Conservation (phyloP, 768 basidiomycete species). For the Russula ochroleuca region DNA sequence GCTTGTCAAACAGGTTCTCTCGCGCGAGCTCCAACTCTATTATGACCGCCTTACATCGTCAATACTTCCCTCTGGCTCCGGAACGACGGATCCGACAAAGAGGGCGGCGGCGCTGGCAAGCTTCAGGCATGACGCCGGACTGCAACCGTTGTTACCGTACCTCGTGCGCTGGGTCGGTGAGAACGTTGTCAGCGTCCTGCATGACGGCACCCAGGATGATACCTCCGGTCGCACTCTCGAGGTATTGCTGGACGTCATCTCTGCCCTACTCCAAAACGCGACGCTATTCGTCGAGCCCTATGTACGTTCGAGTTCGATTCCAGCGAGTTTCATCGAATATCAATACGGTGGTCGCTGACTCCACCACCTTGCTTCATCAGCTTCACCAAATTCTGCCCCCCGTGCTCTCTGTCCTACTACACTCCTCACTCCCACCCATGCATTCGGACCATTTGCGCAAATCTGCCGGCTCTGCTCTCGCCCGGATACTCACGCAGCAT, state of each 20-base stretch:
- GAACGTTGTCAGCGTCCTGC: constrained; percentile 65
- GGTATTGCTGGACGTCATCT: constrained; percentile 77
- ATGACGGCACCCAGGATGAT: constrained; percentile 48
- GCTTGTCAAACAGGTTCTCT: constrained; percentile 88
- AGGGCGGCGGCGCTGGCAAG: constrained; percentile 88
- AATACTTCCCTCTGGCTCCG: constrained; percentile 60
- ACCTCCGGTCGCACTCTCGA: constrained; percentile 69
- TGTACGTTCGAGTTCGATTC: constrained; percentile 47
- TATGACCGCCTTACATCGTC: constrained; percentile 87
- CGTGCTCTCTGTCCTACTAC: constrained; percentile 84
- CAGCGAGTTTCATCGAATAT: neutral
- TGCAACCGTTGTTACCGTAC: constrained; percentile 90
- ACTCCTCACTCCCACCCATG: constrained; percentile 72
- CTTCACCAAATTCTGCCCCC: constrained; percentile 95
- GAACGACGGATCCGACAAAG: constrained; percentile 53
- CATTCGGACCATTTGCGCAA: constrained; percentile 72
- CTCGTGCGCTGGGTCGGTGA: constrained; percentile 94
- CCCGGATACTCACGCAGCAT: constrained; percentile 74
- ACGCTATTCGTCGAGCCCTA: constrained; percentile 95
- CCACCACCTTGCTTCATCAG: constrained; percentile 38
- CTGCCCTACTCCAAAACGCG: constrained; percentile 79
- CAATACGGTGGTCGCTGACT: neutral
- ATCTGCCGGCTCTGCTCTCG: constrained; percentile 78
- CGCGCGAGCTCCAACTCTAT: constrained; percentile 90
- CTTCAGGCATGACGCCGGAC: constrained; percentile 81